Evolutionary conservation across 805 yeast genomes (phyloP).

Genomic region (Starmera dryadoides): DNA sequence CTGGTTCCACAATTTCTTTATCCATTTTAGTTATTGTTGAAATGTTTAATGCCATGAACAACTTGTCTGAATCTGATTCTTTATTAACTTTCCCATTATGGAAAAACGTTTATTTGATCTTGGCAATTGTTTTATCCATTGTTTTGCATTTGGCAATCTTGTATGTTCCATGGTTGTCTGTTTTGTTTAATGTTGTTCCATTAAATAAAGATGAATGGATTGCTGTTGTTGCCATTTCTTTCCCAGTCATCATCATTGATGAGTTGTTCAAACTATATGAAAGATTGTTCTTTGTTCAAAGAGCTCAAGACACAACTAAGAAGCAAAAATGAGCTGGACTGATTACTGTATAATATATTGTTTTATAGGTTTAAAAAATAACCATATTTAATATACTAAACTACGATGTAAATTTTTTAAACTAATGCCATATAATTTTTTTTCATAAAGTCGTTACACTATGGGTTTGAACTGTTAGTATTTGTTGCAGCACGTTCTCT

Average conservation of each 20-base stretch:
- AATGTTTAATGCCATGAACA: conserved; percentile 34
- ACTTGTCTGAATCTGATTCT: conserved; percentile 30
- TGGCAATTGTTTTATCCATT: conserved; percentile 28
- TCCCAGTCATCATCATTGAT: conserved; percentile 30
- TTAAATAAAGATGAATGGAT: conserved; percentile 27
- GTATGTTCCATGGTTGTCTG: conserved; percentile 26
- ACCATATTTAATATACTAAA: too few species aligned
- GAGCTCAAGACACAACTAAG: not conserved
- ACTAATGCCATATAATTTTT: too few species aligned
- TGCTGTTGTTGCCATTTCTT: conserved; percentile 25
- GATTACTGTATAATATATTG: too few species aligned
- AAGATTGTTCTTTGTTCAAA: conserved; percentile 9
- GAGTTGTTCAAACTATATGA: conserved; percentile 30
- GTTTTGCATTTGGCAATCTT: conserved; percentile 25
- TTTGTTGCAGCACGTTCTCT: not conserved
- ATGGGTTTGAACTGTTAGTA: too few species aligned
- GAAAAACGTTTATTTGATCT: conserved; percentile 29
- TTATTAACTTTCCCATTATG: conserved; percentile 29
- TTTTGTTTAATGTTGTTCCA: conserved; percentile 26
- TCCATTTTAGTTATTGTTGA: conserved; percentile 32
- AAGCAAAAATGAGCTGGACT: not conserved
- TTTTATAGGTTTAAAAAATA: too few species aligned
- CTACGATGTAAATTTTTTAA: too few species aligned
- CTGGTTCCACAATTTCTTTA: conserved; percentile 31
- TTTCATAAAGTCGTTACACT: too few species aligned